Conservation (phyloP, 163 green algal species). For the Volvox carteri region DNA sequence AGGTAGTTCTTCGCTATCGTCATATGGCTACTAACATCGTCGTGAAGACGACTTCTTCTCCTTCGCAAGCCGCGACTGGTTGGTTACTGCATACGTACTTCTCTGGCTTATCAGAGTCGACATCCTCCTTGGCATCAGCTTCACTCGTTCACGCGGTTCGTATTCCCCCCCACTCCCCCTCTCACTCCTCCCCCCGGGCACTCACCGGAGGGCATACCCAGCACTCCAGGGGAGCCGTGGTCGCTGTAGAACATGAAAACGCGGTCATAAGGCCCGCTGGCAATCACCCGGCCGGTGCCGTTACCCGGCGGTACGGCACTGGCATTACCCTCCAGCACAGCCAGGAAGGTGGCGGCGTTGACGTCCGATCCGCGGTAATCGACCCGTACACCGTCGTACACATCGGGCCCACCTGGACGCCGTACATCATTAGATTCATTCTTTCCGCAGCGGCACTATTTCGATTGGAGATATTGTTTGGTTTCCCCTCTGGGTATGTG, state of each 20-base stretch:
- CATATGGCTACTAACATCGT: too few relatives aligned
- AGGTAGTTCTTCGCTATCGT: too few relatives aligned
- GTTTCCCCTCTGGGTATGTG: too few relatives aligned
- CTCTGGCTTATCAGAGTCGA: too few relatives aligned
- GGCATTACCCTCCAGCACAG: constrained; percentile 88
- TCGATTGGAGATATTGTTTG: too few relatives aligned
- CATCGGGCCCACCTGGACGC: constrained; percentile 77
- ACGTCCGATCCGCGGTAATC: constrained; percentile 92
- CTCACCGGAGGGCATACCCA: constrained; percentile 92
- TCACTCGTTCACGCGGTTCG: too few relatives aligned
- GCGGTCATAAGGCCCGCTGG: constrained; percentile 82
- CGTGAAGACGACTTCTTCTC: too few relatives aligned
- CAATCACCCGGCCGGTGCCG: constrained; percentile 81
- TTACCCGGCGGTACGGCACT: constrained; percentile 53
- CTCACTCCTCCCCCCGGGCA: not conserved
- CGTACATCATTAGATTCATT: not conserved
- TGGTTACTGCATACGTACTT: too few relatives aligned
- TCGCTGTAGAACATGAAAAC: constrained; percentile 96
- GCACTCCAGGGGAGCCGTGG: constrained; percentile 87
- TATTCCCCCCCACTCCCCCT: not conserved
- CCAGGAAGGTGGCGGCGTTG: constrained; percentile 85
- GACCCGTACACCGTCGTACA: constrained; percentile 87
- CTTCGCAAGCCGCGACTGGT: too few relatives aligned
- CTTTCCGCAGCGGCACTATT: too few relatives aligned
- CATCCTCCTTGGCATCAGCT: too few relatives aligned